Percentiles rank a stretch among this genome's conserved stretches.
These are phyloP conservation scores for Paragyromitra xinjiangensis DNA, from an alignment of 495 filamentous ascomycete species.

Conservation along the genomic window DNA sequence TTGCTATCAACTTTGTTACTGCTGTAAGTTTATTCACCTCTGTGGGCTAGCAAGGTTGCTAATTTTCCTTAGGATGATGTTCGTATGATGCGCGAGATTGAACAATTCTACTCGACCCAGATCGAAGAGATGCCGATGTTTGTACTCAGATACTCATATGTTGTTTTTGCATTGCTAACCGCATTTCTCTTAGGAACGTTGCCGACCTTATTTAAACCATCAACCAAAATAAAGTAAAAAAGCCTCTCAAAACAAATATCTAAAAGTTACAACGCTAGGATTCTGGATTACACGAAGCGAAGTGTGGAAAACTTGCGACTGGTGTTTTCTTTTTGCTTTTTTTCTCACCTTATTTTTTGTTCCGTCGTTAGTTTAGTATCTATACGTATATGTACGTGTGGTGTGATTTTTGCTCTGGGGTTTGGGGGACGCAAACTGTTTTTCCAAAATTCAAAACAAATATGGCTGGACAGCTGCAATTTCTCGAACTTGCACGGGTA, in stretches of 20 bases:
- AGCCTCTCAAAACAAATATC: slow-evolving; percentile 40
- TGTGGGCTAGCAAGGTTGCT: slow-evolving; percentile 16
- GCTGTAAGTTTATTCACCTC: slow-evolving; percentile 60
- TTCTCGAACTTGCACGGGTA: slow-evolving; percentile 36
- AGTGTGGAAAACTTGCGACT: slow-evolving; percentile 37
- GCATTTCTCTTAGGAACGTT: slow-evolving; percentile 65
- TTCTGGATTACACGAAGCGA: slow-evolving; percentile 31
- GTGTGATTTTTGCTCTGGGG: slow-evolving; percentile 49
- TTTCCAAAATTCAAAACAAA: slow-evolving; percentile 44
- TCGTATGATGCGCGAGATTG: slow-evolving; percentile 98
- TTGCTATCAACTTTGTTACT: slow-evolving; percentile 99
- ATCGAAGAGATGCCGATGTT: slow-evolving; percentile 85
- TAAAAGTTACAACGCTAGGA: slow-evolving; percentile 47
- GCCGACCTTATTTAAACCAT: slow-evolving; percentile 69
- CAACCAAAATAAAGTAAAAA: slow-evolving; percentile 30
- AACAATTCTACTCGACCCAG: slow-evolving; percentile 68
- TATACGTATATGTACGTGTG: slow-evolving; percentile 44
- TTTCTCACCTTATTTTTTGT: slow-evolving; percentile 36
- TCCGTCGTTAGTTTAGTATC: slow-evolving; percentile 45
- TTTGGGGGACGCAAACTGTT: slow-evolving; percentile 50
- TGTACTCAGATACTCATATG: slow-evolving; percentile 24
- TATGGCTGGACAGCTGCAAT: slow-evolving; percentile 45
- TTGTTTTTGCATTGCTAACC: slow-evolving; percentile 26
- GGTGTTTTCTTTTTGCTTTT: slow-evolving; percentile 41
- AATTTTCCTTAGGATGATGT: slow-evolving; percentile 75